Evolutionary conservation across 768 basidiomycete species (phyloP).

Genomic region (Mycena olivaceomarginata): DNA sequence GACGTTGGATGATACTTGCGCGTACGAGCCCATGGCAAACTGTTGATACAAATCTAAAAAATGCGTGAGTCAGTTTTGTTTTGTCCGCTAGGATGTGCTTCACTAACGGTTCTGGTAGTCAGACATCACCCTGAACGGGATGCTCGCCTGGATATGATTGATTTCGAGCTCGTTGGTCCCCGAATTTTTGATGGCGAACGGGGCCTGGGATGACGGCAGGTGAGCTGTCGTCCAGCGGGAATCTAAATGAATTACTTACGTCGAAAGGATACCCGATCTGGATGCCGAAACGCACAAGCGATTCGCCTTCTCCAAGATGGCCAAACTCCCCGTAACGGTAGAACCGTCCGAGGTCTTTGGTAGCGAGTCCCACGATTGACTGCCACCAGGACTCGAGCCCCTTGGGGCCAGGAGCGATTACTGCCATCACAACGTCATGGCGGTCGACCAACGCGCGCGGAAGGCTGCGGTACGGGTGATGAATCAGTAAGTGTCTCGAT

Average conservation of each 20-base stretch:
- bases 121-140: not conserved
- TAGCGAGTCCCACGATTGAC: not conserved
- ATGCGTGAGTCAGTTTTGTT: not conserved
- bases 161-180: not conserved
- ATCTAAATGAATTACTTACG: not conserved
- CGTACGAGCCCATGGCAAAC: not conserved
- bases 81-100: not conserved
- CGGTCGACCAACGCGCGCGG: not conserved
- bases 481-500: not conserved
- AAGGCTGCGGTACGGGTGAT: not conserved
- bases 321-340: not conserved
- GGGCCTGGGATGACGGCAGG: not conserved
- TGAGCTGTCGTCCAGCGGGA: too few species aligned
- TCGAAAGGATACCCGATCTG: not conserved
- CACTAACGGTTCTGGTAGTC: conserved; percentile 28
- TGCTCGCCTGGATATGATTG: not conserved
- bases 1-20: not conserved
- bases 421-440: not conserved
- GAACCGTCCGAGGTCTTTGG: not conserved
- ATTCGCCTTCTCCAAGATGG: not conserved
- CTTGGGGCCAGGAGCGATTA: not conserved
- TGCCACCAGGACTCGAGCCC: not conserved
- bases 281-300: not conserved
- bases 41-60: conserved; percentile 7
- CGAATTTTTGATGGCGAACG: not conserved